Base-by-base conservation (phyloP, 148 eudicot genomes). In the Vaccinium vitisidaea region DNA sequence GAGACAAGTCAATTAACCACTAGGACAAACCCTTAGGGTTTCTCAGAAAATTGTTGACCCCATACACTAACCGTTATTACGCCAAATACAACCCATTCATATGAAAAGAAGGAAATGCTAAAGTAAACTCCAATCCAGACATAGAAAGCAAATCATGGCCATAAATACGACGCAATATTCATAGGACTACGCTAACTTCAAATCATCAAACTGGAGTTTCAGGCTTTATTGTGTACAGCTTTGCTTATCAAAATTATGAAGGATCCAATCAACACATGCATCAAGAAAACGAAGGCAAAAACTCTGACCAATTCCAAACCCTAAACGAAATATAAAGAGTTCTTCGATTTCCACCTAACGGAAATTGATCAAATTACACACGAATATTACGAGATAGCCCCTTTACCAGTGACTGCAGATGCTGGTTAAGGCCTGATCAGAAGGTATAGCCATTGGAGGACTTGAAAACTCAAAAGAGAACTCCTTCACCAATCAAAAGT, bases 361-460 rank as follows among this genome's bases (percentile, higher is more conserved):
- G 2, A 69, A 23, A 43, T 10, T 21, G 86, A 55, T 53, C n/a
- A 76, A 73, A 30, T 27, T 21, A 58, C 48, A 67, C 74, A 58
- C 10, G 0, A 2, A 75, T 15, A 61, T n/a, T 14, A 12, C 50
- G 49, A 52, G 70, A 73, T 58, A 56, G 79, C 32, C 84, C 30
- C 43, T 73, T 81, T 86, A 93, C 98, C 98, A 95, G 92, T 93
- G 95, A 54, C 21, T 82, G 90, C 97, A 95, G 81, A 91, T 83
- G 88, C 80, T 88, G 73, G 90, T 88, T 77, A 16, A 5, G 30
- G 84, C 80, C 74, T 90, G 89, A 80, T 95, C 92, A 74, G 90
- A 87, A 87, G 83, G 85, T 88, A 86, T 80, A 69, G 91, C 93
- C 98, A 93, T 94, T 81, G 27, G 79, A 13, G 21, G 76, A 53